Evolutionary conservation across 108 stramenopile species (phyloP).

Genomic region (Cylindrotheca fusiformis): DNA sequence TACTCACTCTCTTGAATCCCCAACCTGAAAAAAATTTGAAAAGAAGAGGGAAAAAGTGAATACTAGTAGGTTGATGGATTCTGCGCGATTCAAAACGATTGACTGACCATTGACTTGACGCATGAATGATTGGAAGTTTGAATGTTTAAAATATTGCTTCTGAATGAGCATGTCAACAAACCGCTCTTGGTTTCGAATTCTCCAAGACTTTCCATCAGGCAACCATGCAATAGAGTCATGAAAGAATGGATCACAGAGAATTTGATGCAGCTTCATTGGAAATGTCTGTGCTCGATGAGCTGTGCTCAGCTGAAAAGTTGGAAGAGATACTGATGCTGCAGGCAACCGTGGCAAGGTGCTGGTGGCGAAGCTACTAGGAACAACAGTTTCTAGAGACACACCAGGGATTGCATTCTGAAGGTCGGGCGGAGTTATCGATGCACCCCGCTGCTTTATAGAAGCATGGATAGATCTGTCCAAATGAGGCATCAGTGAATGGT

Average conservation of each 20-base stretch:
- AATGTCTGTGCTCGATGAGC: conserved; percentile 20
- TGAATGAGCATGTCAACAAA: conserved; percentile 34
- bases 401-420: background rate
- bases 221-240: conserved; percentile 55
- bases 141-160: conserved; percentile 28
- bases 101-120: conserved; percentile 17
- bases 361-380: background rate
- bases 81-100: background rate
- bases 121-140: conserved; percentile 18
- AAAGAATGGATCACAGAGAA: conserved; percentile 52
- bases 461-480: no score
- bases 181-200: conserved; percentile 18
- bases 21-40: background rate
- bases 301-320: background rate
- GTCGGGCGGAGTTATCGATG: no score
- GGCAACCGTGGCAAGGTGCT: background rate
- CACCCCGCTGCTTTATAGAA: no score
- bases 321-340: background rate
- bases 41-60: no score
- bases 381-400: background rate
- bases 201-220: conserved; percentile 45
- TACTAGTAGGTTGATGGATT: background rate
- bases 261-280: conserved; percentile 54
- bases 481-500: no score
- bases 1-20: background rate